Conservation (phyloP, 495 filamentous ascomycete genomes). For the Penicillium daleae region DNA sequence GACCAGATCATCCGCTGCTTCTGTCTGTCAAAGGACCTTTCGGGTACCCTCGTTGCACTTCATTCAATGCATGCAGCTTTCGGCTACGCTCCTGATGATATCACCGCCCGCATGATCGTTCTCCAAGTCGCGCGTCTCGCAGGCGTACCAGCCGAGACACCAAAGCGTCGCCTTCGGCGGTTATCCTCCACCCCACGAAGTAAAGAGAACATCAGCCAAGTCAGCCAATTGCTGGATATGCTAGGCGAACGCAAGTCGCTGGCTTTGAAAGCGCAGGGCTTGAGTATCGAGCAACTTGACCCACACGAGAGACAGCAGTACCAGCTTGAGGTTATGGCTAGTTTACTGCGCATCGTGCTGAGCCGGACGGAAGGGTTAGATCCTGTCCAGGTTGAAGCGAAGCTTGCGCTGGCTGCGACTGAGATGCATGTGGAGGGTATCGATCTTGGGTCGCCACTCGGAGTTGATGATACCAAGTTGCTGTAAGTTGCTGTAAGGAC, state of each 20-base stretch:
- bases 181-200: slow-evolving; percentile 46
- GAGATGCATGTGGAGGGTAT: slow-evolving; percentile 58
- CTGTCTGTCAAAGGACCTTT: slow-evolving; percentile 55
- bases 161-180: slow-evolving; percentile 47
- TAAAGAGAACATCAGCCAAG: slow-evolving; percentile 49
- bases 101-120: slow-evolving; percentile 54
- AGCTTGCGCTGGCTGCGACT: slow-evolving; percentile 49
- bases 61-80: slow-evolving; percentile 59
- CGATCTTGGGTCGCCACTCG: slow-evolving; percentile 36
- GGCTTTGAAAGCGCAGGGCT: slow-evolving; percentile 39
- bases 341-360: slow-evolving; percentile 56
- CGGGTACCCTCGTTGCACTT: slow-evolving; percentile 64
- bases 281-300: slow-evolving; percentile 43
- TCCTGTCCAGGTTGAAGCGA: slow-evolving; percentile 41
- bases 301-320: slow-evolving; percentile 49
- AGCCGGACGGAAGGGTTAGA: slow-evolving; percentile 41
- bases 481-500: slow-evolving; percentile 12
- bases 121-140: slow-evolving; percentile 54
- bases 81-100: slow-evolving; percentile 53
- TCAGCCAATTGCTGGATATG: slow-evolving; percentile 41
- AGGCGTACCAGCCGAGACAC: slow-evolving; percentile 43
- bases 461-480: slow-evolving; percentile 38
- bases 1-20: slow-evolving; percentile 61
- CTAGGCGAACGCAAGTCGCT: slow-evolving; percentile 43
- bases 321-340: slow-evolving; percentile 53